Evolutionary conservation across 2,329 filamentous ascomycete species (phyloP), one percentile per base, ranked within the genome.

Genomic region (Aureobasidium sp.): DNA sequence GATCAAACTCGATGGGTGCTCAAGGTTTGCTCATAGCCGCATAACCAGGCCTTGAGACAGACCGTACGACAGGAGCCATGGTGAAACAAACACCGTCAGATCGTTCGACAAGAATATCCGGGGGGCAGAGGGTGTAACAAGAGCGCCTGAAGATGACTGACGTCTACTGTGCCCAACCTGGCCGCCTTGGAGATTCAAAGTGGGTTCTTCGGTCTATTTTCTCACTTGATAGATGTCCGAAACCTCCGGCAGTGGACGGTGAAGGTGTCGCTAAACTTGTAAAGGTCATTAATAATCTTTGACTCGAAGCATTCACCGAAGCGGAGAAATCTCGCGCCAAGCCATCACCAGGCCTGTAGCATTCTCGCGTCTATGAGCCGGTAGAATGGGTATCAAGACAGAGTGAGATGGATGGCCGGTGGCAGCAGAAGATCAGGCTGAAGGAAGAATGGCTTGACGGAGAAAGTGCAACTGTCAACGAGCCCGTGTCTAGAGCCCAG

Each of bases 311-410:
- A 39, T 52, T 24, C 33, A 52, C 33, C 49, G 33, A 31, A 37
- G 37, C 54, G 54, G 54, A 58, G 54, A 58, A 39, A 48, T 58
- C 42, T 58, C 54, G 54, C 54, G 42, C 42, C 54, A 58, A 58
- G 54, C 29, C 19, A 44, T 37, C n/a, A 39, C 22, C 54, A 47
- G 39, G 42, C 27, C 42, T 57, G n/a, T 33, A 7, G 40, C 39
- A 45, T 31, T 44, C 40, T 56, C 35, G 53, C 22, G 53, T 39
- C 40, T 58, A 31, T 39, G 44, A 33, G 31, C 54, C 54, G 54
- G 54, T 11, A 58, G 19, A 57, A 57, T 57, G 11, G 31, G 31
- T 33, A n/a, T 22, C 53, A 44, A 45, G 27, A 54, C 4, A 19
- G n/a, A 45, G 27, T 33, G 29, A 35, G n/a, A 44, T 37, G n/a